Percentiles rank a stretch among this genome's conserved stretches.
Evolutionary conservation across 169 alveolate genomes (phyloP).

Genomic region (Eimeria sp.): DNA sequence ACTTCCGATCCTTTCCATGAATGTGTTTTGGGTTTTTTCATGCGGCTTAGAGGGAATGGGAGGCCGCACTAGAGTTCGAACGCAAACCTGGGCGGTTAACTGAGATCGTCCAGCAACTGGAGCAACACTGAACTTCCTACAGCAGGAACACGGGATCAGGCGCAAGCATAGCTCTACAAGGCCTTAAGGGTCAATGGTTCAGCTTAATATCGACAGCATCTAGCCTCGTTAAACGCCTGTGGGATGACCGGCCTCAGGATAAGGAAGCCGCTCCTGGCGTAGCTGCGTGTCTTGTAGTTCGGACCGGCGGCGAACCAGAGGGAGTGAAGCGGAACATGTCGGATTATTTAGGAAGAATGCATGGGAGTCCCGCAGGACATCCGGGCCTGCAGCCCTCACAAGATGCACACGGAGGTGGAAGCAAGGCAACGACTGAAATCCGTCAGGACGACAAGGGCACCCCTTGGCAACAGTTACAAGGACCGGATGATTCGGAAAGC

Average conservation of each 20-base stretch:
- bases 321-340: not conserved
- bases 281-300: not conserved
- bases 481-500: constrained; percentile 48
- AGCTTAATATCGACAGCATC: not conserved
- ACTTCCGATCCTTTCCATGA: not conserved
- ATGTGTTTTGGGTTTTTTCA: not conserved
- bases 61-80: not conserved
- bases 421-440: constrained; percentile 10
- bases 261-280: not conserved
- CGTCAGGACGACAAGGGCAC: not conserved
- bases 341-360: not conserved
- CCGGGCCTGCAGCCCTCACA: not conserved
- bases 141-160: not conserved
- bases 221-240: not conserved
- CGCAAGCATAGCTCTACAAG: not conserved
- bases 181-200: not conserved
- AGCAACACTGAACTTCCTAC: not conserved
- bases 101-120: not conserved
- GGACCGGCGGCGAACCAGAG: not conserved
- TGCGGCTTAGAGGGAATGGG: not conserved
- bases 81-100: not conserved
- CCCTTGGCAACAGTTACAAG: constrained; percentile 2
- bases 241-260: not conserved
- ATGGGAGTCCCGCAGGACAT: not conserved
- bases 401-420: not conserved